Conservation (phyloP, 2,329 filamentous ascomycete genomes). For the Coniella lustricola region DNA sequence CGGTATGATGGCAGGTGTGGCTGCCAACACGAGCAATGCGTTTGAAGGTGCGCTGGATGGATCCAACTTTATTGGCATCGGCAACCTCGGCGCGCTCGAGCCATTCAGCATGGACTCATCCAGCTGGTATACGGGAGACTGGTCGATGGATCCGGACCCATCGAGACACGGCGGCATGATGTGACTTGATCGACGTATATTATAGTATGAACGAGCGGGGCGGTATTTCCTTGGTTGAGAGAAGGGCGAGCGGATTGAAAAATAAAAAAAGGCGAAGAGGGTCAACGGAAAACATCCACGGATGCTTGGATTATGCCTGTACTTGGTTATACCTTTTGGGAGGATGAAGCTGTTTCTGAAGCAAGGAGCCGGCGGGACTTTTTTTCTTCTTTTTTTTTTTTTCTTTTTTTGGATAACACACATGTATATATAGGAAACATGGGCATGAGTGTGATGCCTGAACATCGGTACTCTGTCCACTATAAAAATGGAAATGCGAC, state of each 20-base stretch:
- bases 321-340: background rate
- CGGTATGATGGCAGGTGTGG: slow-evolving; percentile 15
- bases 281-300: no score
- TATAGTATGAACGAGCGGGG: background rate
- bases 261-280: no score
- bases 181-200: background rate
- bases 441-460: no score
- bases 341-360: no score
- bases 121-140: slow-evolving; percentile 17
- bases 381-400: background rate
- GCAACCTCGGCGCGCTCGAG: slow-evolving; percentile 17
- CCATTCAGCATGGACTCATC: slow-evolving; percentile 20
- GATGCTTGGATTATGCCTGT: no score
- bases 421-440: no score
- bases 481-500: no score
- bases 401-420: background rate
- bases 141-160: slow-evolving; percentile 12
- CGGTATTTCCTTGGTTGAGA: background rate
- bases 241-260: no score
- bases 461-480: no score
- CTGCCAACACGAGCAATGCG: slow-evolving; percentile 26
- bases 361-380: background rate
- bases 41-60: slow-evolving; percentile 28
- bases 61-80: slow-evolving; percentile 23
- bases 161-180: slow-evolving; percentile 10